Evolutionary conservation across 2,329 filamentous ascomycete genomes (phyloP).

Genomic region (Monosporascus sp.): DNA sequence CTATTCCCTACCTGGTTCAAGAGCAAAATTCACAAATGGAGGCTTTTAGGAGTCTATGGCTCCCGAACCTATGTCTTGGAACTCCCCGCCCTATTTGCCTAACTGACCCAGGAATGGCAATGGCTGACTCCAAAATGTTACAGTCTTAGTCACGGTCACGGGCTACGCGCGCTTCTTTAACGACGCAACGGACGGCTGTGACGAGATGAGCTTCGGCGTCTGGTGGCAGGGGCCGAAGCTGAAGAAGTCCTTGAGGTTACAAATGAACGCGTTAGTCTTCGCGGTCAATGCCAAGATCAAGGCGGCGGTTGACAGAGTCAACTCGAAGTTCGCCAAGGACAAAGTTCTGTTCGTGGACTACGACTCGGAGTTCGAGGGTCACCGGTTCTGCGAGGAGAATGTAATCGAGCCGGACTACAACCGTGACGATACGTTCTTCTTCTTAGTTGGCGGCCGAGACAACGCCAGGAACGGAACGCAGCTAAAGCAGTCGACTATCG

Average conservation of each 20-base stretch:
- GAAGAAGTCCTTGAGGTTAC: constrained; percentile 29
- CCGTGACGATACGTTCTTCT: constrained; percentile 42
- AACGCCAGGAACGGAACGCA: constrained; percentile 26
- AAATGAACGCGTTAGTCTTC: constrained; percentile 41
- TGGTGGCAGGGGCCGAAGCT: constrained; percentile 40
- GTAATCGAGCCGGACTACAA: constrained; percentile 39
- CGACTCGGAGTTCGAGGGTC: constrained; percentile 37
- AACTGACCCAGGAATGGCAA: too few species aligned
- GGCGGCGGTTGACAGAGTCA: constrained; percentile 30
- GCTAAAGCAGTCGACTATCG: constrained; percentile 2
- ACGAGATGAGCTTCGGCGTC: constrained; percentile 39
- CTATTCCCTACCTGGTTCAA: too few species aligned
- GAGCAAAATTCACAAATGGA: too few species aligned
- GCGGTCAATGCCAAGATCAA: constrained; percentile 37
- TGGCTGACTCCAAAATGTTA: too few species aligned
- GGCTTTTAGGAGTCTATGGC: too few species aligned
- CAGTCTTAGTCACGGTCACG: constrained; percentile 37
- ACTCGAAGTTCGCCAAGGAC: constrained; percentile 29
- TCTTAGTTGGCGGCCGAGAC: constrained; percentile 40
- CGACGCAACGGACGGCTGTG: constrained; percentile 36
- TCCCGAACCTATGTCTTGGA: too few species aligned
- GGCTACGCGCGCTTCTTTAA: constrained; percentile 47
- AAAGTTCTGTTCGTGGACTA: constrained; percentile 42
- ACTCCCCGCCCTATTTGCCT: too few species aligned
- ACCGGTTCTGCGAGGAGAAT: constrained; percentile 38